phyloP scores from a whole-genome alignment of 148 eudicot genomes.

The Amaranthus hypochondriacus region DNA sequence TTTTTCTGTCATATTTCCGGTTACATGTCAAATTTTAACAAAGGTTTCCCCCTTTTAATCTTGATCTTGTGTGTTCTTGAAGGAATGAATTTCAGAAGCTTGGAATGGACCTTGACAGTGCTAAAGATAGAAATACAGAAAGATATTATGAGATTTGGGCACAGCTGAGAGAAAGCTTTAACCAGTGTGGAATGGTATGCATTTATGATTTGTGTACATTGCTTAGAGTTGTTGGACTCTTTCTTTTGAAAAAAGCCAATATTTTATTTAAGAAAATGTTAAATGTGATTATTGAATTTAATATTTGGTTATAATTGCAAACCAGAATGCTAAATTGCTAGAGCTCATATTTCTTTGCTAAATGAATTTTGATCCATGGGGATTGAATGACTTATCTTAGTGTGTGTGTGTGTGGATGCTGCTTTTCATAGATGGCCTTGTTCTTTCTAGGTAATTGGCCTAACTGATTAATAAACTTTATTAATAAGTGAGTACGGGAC shows the following conservation, averaged over 20 bases:
- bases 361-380: neutral
- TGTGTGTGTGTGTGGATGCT: neutral
- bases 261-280: too few relatives aligned
- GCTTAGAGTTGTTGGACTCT: neutral
- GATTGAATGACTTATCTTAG: neutral
- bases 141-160: conserved; percentile 52
- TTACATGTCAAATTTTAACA: neutral
- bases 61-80: conserved; percentile 7
- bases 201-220: conserved; percentile 12
- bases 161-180: conserved; percentile 72
- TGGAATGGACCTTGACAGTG: conserved; percentile 72
- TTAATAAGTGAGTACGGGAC: too few relatives aligned
- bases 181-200: conserved; percentile 70
- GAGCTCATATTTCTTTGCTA: too few relatives aligned
- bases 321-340: too few relatives aligned
- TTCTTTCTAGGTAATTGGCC: too few relatives aligned
- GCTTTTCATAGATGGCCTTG: neutral
- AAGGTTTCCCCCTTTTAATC: neutral
- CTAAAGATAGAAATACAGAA: conserved; percentile 62
- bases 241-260: neutral
- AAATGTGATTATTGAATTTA: neutral
- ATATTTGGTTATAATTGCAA: neutral
- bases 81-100: conserved; percentile 69
- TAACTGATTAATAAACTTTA: too few relatives aligned
- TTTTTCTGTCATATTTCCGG: neutral